A percentile compares a stretch with the other conserved stretches of the same genome.
Evolutionary conservation across 495 filamentous ascomycete genomes (phyloP).

Genomic region (Lichenothelia convexa): DNA sequence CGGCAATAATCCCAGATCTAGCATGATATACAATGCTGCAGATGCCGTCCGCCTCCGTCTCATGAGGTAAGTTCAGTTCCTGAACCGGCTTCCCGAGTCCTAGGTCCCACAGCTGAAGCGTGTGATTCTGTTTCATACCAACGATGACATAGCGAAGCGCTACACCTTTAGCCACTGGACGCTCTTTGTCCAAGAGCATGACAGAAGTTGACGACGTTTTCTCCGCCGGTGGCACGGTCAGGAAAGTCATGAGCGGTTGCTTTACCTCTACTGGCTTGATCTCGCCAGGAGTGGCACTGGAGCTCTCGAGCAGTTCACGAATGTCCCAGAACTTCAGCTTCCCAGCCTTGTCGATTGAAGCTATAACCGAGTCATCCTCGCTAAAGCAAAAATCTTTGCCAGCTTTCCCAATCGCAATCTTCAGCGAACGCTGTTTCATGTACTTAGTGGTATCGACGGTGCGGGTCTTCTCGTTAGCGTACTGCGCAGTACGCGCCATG

Average conservation of each 20-base stretch:
- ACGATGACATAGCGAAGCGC: conserved; percentile 88
- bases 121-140: conserved; percentile 97
- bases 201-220: conserved; percentile 94
- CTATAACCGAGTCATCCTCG: conserved; percentile 83
- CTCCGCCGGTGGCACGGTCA: conserved; percentile 57
- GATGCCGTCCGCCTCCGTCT: conserved; percentile 89
- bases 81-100: conserved; percentile 85
- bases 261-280: conserved; percentile 50
- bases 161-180: conserved; percentile 68
- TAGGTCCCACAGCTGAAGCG: conserved; percentile 97
- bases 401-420: conserved; percentile 91
- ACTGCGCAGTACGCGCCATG: conserved; percentile 49
- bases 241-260: conserved; percentile 57
- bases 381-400: conserved; percentile 97
- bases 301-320: conserved; percentile 16
- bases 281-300: conserved; percentile 26
- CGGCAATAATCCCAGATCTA: conserved; percentile 69
- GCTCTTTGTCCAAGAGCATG: conserved; percentile 84
- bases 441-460: conserved; percentile 71
- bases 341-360: conserved; percentile 90
- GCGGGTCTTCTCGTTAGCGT: conserved; percentile 44
- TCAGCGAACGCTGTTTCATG: conserved; percentile 64
- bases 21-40: conserved; percentile 93
- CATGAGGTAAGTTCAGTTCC: conserved; percentile 89
- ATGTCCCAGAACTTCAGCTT: conserved; percentile 88